Conservation (phyloP, 331 rosid genomes). For the Erythrophleum ivorense region DNA sequence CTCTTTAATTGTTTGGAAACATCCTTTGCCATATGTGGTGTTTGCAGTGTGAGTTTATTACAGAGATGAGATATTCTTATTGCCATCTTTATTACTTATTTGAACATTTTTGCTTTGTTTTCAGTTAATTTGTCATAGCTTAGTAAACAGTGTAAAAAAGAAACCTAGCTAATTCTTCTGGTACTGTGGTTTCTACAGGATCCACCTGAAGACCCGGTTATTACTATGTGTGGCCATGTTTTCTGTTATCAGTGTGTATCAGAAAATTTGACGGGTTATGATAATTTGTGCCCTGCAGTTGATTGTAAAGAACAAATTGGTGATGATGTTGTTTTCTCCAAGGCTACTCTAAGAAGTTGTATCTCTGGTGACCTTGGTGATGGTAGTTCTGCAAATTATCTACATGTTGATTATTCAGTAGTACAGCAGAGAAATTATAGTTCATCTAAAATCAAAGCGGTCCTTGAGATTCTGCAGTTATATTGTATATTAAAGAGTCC, state of each 20-base stretch:
- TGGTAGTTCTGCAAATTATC: slow-evolving; percentile 49
- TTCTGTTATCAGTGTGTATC: slow-evolving; percentile 94
- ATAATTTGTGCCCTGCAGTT: slow-evolving; percentile 75
- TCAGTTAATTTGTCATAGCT: slow-evolving; percentile 22
- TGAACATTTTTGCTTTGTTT: slow-evolving; percentile 27
- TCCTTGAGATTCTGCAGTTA: slow-evolving; percentile 75
- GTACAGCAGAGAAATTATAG: slow-evolving; percentile 64
- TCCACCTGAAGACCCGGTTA: slow-evolving; percentile 83
- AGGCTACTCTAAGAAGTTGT: slow-evolving; percentile 77
- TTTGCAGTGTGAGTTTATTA: slow-evolving; percentile 78
- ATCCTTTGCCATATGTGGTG: slow-evolving; percentile 68
- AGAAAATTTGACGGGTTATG: slow-evolving; percentile 79
- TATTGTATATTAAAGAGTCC: slow-evolving; percentile 48
- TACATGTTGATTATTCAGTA: slow-evolving; percentile 55
- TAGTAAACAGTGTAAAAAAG: slow-evolving; percentile 22
- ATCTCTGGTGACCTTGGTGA: slow-evolving; percentile 65
- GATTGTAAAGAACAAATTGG: slow-evolving; percentile 76
- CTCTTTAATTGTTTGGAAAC: slow-evolving; percentile 73
- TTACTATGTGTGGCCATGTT: slow-evolving; percentile 93
- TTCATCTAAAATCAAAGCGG: slow-evolving; percentile 92
- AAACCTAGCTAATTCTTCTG: slow-evolving; percentile 44
- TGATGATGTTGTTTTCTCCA: slow-evolving; percentile 76
- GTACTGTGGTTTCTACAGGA: slow-evolving; percentile 67
- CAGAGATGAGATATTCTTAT: slow-evolving; percentile 3
- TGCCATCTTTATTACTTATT: slow-evolving; percentile 20